These are phyloP conservation scores for Crepidotus variabilis DNA, from an alignment of 768 basidiomycete species.

Conservation along the genomic window DNA sequence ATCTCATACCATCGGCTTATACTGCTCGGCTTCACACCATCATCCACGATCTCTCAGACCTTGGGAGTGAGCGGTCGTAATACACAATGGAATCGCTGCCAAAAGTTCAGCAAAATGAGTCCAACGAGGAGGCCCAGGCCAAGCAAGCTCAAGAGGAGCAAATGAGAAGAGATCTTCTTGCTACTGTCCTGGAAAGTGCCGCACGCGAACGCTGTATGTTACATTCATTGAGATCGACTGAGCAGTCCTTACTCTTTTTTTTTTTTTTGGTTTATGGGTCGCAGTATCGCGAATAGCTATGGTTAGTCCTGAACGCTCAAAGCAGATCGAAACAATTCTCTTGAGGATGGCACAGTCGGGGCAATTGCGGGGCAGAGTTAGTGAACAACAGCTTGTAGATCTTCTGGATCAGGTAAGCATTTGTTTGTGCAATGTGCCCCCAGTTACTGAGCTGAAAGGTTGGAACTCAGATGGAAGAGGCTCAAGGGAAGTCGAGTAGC, in stretches of 20 bases:
- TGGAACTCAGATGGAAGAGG: conserved; percentile 22
- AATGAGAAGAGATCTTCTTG: conserved; percentile 71
- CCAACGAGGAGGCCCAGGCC: conserved; percentile 17
- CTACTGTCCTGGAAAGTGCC: conserved; percentile 70
- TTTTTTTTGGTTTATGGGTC: background rate
- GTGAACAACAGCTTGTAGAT: conserved; percentile 79
- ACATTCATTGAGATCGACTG: conserved; percentile 11
- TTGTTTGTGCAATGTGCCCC: conserved; percentile 8
- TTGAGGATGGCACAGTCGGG: conserved; percentile 82
- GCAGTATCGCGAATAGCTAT: conserved; percentile 84
- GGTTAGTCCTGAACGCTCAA: conserved; percentile 78
- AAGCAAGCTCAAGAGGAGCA: conserved; percentile 68
- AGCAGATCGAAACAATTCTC: conserved; percentile 76
- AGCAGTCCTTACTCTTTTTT: background rate
- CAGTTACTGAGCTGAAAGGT: background rate
- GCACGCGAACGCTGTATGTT: conserved; percentile 78
- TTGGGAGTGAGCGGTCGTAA: no score
- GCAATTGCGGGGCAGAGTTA: conserved; percentile 72
- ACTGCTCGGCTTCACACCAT: background rate
- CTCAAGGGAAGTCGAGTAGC: conserved; percentile 41
- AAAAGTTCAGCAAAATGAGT: background rate
- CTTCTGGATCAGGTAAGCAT: conserved; percentile 73
- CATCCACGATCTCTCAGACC: no score
- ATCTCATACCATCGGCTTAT: background rate
- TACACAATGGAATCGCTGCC: background rate